Evolutionary conservation across 768 basidiomycete species (phyloP), one percentile per base, ranked within the genome.

Genomic region (Gautieria morchelliformis): DNA sequence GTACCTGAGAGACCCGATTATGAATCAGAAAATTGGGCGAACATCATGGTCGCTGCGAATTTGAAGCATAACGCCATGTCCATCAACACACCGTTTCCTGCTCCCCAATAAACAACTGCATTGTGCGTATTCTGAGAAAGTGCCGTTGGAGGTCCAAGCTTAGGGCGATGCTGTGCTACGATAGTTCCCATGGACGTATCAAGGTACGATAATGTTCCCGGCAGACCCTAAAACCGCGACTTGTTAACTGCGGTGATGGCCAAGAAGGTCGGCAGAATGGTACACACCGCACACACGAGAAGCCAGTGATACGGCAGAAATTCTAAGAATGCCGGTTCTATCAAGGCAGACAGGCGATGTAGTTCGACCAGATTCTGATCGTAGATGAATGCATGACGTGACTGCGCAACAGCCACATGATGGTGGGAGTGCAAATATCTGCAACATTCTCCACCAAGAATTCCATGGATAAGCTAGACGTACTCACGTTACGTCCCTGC

Each of bases 251-350:
- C 27, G 35, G 9, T 37, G 35, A 30, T 32, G 15, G 30, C 33
- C 17, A 27, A n/a, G 58, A n/a, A 7, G 22, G 1, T 14, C 30
- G 19, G 11, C 39, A 50, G 58, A 49, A 55, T 12, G 30, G 15
- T 2, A 76, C 87, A 57, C 66, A 93, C 92, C 15, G 93, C 77
- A 60, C 82, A 85, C 11, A 83, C 90, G 3, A 99, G 79, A 10
- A 99, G 76, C 87, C 91, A 99, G 67, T 99, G 96, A 63, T 93
- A 97, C 0, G 92, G 93, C 7, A 99, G 77, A 67, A 92, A 98
- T 64, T 94, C 91, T 40, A 99, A 78, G 59, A 86, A 76, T 5
- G 89, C 91, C 1, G 92, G 88, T 64, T 98, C 96, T 60, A 96
- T 80, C 63, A 93, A 90, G 0, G 82, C 74, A 66, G 86, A 86